Evolutionary conservation across 306 rosid species (phyloP), one percentile per base, ranked within the genome.

Genomic region (Prunus salicina): DNA sequence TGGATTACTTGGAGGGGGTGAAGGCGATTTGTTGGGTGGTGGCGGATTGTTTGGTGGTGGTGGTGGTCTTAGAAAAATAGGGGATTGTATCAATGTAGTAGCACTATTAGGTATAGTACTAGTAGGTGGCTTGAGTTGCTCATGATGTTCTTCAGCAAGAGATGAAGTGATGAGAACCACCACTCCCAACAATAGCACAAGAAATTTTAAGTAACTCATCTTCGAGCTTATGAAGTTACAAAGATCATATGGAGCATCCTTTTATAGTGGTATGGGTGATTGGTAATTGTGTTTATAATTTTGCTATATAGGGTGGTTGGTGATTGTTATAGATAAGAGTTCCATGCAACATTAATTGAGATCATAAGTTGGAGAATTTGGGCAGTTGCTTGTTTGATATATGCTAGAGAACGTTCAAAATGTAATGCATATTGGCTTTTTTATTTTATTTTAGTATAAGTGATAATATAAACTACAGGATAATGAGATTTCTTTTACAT

Each of bases 201-300:
- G 38, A 38, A 68, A 68, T 34, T 46, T 67, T 46, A 50, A 45
- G 72, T 6, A 46, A 67, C 56, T 46, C 72, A 68, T 67, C 25
- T 67, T 20, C 5, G 53, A 45, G 22, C 32, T 20, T 45, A 2
- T 43, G 55, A 14, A 24, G 72, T 52, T 68, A 28, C 20, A 47
- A 47, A 68, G 6, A 68, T 68, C 13, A 13, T 2, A 56, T 12
- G 5, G 38, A 20, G 57, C 14, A 46, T 4, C 53, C 8, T 46
- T 67, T 47, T 67, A 67, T 47, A 65, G 51, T 38, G 5, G 15
- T 41, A 4, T 5, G 13, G 43, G 30, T 16, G 7, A 51, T 51
- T 10, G 5, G 56, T 15, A 16, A 51, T 47, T 13, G 3, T 13
- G 20, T 16, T 51, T 16, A 51, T 15, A 16, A 51, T 51, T 51